Conservation (phyloP, 2,329 filamentous ascomycete genomes). For the Colletotrichum lupini region DNA sequence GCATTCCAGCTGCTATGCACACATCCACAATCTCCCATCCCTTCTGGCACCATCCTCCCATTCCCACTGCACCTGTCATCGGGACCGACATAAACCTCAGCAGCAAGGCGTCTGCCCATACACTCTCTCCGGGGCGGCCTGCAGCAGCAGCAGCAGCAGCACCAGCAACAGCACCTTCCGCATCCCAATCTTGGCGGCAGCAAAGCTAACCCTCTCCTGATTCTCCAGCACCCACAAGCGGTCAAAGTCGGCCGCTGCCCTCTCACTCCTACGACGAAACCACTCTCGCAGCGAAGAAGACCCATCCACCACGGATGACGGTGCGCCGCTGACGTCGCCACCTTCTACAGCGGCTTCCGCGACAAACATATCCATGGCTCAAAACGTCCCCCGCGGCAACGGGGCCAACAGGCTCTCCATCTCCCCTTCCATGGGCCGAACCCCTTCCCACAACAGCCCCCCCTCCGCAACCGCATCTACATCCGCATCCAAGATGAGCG, state of each 20-base stretch:
- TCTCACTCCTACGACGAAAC: constrained; percentile 66
- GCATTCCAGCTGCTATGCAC: constrained; percentile 11
- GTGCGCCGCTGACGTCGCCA: constrained; percentile 48
- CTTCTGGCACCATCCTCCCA: not conserved
- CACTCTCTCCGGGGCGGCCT: constrained; percentile 3
- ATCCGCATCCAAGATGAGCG: constrained; percentile 35
- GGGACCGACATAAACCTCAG: constrained; percentile 26
- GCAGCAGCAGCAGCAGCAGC: constrained; percentile 9
- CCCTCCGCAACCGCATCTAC: constrained; percentile 26
- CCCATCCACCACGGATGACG: constrained; percentile 60
- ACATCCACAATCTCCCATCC: not conserved
- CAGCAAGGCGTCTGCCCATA: not conserved
- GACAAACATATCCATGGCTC: constrained; percentile 48
- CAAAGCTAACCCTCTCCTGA: constrained; percentile 30
- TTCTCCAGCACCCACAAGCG: constrained; percentile 58
- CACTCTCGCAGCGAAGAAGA: constrained; percentile 64
- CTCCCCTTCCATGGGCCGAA: constrained; percentile 53
- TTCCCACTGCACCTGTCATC: constrained; percentile 1
- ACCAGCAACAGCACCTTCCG: constrained; percentile 9
- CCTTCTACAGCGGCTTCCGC: constrained; percentile 46
- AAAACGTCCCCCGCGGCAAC: constrained; percentile 53
- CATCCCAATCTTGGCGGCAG: constrained; percentile 16
- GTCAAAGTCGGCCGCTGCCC: constrained; percentile 63
- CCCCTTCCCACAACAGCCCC: constrained; percentile 48
- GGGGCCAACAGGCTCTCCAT: constrained; percentile 58